Conservation (phyloP, 2,329 filamentous ascomycete species). For the Clarireedia homoeocarpa region DNA sequence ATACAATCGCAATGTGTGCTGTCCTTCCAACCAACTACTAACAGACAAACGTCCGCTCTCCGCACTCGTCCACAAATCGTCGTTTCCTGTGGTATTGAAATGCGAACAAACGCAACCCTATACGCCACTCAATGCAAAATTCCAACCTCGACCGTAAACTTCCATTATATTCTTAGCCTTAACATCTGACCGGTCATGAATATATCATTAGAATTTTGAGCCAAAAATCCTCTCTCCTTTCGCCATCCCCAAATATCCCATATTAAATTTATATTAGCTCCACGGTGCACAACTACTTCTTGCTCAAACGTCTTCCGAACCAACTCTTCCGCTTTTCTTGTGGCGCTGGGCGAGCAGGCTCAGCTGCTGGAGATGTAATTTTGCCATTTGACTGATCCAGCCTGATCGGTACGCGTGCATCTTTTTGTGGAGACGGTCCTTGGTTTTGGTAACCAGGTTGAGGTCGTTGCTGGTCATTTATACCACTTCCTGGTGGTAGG, state of each 20-base stretch:
- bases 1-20: not conserved
- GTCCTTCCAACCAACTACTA: no score
- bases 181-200: constrained; percentile 12
- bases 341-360: constrained; percentile 6
- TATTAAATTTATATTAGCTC: not conserved
- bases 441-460: constrained; percentile 17
- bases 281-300: constrained; percentile 28
- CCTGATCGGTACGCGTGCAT: constrained; percentile 23
- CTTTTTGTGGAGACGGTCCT: constrained; percentile 21
- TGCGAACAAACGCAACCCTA: constrained; percentile 7
- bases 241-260: constrained; percentile 12
- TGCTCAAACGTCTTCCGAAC: constrained; percentile 79
- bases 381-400: constrained; percentile 22
- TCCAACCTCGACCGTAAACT: constrained; percentile 15
- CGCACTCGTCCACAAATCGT: not conserved
- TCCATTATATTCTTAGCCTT: constrained; percentile 6
- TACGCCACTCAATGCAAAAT: constrained; percentile 18
- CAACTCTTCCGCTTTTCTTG: constrained; percentile 81
- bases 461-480: constrained; percentile 14
- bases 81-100: not conserved
- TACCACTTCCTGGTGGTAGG: constrained; percentile 30
- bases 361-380: constrained; percentile 9
- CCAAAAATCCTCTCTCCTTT: constrained; percentile 1
- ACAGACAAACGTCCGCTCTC: not conserved
- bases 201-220: constrained; percentile 11